These are phyloP conservation scores for Fusarium vanettenii DNA, from an alignment of 2,329 filamentous ascomycete genomes.

Conservation along the genomic window DNA sequence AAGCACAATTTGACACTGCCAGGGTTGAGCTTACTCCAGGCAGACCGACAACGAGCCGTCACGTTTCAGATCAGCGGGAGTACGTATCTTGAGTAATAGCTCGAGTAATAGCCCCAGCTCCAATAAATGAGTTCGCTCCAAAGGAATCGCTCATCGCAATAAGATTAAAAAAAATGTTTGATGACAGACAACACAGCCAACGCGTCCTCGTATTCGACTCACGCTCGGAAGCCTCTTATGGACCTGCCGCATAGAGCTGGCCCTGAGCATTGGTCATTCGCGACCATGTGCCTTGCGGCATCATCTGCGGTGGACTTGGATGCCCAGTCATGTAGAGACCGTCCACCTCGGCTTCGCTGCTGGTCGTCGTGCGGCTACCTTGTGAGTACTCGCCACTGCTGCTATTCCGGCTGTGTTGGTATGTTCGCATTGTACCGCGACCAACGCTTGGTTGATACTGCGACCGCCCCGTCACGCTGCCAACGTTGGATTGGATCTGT, in stretches of 20 bases:
- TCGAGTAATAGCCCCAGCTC: not conserved
- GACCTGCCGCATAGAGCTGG: conserved; percentile 36
- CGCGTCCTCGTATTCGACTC: not conserved
- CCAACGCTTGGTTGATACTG: conserved; percentile 42
- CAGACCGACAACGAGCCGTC: conserved; percentile 7
- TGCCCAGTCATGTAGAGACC: conserved; percentile 36
- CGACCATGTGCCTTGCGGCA: conserved; percentile 34
- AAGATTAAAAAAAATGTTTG: conserved; percentile 4
- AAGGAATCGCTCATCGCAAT: conserved; percentile 12
- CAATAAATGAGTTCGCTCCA: conserved; percentile 10
- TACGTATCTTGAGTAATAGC: not conserved
- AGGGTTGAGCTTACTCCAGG: conserved; percentile 9
- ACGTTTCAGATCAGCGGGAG: conserved; percentile 17
- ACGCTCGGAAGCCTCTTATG: conserved; percentile 15
- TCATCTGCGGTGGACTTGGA: conserved; percentile 35
- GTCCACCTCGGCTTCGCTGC: conserved; percentile 44
- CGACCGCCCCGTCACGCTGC: conserved; percentile 13
- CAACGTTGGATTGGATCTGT: conserved; percentile 28
- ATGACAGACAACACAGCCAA: not conserved
- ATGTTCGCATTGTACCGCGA: conserved; percentile 45
- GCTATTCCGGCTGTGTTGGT: conserved; percentile 46
- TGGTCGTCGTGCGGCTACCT: conserved; percentile 47
- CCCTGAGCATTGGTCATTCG: conserved; percentile 31
- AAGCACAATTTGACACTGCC: conserved; percentile 25
- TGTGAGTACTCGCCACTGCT: conserved; percentile 52